A percentile compares a stretch with the other conserved stretches of the same genome.
phyloP scores from a whole-genome alignment of 352 stramenopile genomes.

The Pythium biforme region DNA sequence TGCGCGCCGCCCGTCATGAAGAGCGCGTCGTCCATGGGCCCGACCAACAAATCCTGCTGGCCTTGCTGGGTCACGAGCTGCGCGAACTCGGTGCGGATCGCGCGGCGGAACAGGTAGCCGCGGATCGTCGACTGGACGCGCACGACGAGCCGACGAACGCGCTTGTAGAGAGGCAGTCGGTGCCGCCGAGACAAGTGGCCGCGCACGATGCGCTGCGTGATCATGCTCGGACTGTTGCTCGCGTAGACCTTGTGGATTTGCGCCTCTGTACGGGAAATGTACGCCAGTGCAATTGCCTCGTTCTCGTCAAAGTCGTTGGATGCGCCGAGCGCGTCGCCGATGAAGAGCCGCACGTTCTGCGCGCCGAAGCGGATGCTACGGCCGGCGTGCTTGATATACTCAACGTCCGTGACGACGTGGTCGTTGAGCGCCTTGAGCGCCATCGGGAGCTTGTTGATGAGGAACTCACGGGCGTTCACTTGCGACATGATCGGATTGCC shows the following conservation, averaged over 20 bases:
- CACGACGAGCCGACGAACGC: constrained; percentile 47
- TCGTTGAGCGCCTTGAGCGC: constrained; percentile 61
- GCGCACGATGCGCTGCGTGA: constrained; percentile 39
- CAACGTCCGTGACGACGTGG: constrained; percentile 60
- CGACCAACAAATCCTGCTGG: constrained; percentile 48
- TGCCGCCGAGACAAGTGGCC: constrained; percentile 50
- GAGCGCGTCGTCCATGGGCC: constrained; percentile 28
- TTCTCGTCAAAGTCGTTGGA: constrained; percentile 48
- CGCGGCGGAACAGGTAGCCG: constrained; percentile 58
- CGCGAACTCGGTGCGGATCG: constrained; percentile 46
- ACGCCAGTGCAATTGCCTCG: constrained; percentile 38
- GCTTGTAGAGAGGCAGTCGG: constrained; percentile 40
- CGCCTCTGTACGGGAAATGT: constrained; percentile 33
- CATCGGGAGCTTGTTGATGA: constrained; percentile 68
- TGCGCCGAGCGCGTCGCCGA: constrained; percentile 33
- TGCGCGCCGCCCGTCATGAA: constrained; percentile 36
- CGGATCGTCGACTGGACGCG: constrained; percentile 55
- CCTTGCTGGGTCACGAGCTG: constrained; percentile 45
- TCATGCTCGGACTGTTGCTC: constrained; percentile 44
- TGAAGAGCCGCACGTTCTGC: constrained; percentile 31
- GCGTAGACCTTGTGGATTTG: constrained; percentile 32
- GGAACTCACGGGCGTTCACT: constrained; percentile 50
- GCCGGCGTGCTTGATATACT: constrained; percentile 49
- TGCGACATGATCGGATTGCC: constrained; percentile 63
- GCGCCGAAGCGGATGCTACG: constrained; percentile 39